Base-by-base conservation (phyloP, 202 grass and related monocot species). In the Panicum virgatum region DNA sequence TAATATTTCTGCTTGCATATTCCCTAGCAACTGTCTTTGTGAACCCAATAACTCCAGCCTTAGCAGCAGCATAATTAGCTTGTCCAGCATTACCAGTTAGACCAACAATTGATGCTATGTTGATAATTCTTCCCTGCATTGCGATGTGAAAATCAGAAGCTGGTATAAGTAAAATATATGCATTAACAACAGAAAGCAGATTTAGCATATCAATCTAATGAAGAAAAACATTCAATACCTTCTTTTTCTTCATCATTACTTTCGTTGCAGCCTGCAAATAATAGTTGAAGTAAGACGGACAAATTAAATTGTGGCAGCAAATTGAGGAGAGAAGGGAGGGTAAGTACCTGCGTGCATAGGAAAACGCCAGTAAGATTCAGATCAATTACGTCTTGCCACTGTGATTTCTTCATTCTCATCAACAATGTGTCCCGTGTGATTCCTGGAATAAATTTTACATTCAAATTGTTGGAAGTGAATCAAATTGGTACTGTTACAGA, bases 361-460 rank as follows among this genome's bases (percentile, higher is more conserved):
- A 98, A 98, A 52, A 96, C 89, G 27, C 96, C 96, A 14, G 96
- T 99, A 86, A 99, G 91, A 89, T 99, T 99, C 56, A 99, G 84
- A 76, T 94, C 96, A 84, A 99, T 96, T 66, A 99, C 96, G 63
- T 99, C 96, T 88, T 96, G 91, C 96, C 96, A 99, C 80, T 99
- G 96, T 40, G 89, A 80, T 96, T 89, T 94, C 83, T 96, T 99
- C 96, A 99, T 99, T 78, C 96, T 86, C 89, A 99, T 99, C 73
- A 99, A 90, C 72, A 99, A 82, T 43, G 93, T 90, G 38, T 99
- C 96, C 46, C 91, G 79, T 72, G 96, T 99, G 83, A 96, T 99
- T 81, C 96, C 96, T 99, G 72, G 37, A 76, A 80, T 13, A 29
- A 86, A 19, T 46, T 50, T 62, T 27, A 0, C 72, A 65, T 52